Conservation (phyloP, 1,284 basidiomycete genomes). For the Sanghuangporus weigelae region DNA sequence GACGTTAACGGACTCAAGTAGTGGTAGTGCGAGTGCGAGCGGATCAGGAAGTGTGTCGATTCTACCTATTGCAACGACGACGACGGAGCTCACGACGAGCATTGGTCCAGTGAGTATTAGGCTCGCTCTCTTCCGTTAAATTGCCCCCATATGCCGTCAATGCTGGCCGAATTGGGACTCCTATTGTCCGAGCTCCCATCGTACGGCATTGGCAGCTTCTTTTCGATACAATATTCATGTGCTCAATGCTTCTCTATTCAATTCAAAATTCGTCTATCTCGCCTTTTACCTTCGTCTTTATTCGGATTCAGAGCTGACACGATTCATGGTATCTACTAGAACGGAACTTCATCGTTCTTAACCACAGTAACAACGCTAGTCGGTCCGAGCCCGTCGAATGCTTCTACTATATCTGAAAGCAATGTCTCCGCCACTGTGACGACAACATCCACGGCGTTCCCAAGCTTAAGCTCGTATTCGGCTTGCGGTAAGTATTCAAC, state of each 20-base stretch:
- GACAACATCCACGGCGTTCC: constrained; percentile 25
- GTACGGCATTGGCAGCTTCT: background rate
- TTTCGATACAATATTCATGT: background rate
- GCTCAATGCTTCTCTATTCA: background rate
- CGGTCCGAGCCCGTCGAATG: background rate
- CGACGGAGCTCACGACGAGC: constrained; percentile 17
- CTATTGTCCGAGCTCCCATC: too few relatives aligned
- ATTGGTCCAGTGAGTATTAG: constrained; percentile 3
- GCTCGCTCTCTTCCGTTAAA: background rate
- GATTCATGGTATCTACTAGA: background rate
- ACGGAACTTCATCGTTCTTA: constrained; percentile 15
- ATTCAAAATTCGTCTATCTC: background rate
- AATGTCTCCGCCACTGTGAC: constrained; percentile 15
- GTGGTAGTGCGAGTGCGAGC: background rate
- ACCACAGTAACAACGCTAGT: constrained; percentile 12
- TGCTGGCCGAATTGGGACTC: too few relatives aligned
- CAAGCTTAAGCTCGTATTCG: constrained; percentile 27
- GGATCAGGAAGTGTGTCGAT: background rate
- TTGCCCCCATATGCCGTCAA: background rate
- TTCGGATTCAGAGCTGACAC: background rate
- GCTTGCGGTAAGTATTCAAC: constrained; percentile 24
- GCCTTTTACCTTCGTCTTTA: background rate
- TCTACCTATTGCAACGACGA: constrained; percentile 3
- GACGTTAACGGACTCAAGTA: background rate
- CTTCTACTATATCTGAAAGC: background rate